Conservation (phyloP, 148 eudicot genomes). For the Fagopyrum homotropicum region DNA sequence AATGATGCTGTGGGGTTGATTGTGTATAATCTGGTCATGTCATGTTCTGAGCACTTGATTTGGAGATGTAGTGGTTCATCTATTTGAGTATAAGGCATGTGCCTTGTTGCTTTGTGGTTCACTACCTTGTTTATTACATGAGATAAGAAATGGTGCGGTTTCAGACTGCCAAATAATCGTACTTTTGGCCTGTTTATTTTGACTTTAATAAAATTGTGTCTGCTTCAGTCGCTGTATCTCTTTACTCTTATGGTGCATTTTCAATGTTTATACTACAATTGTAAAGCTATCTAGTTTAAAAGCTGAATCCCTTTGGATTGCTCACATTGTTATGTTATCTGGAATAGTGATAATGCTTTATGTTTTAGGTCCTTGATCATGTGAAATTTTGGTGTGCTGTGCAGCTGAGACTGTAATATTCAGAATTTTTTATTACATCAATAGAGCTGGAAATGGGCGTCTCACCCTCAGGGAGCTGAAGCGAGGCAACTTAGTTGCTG, state of each 20-base stretch:
- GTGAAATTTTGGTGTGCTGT: slow-evolving; percentile 18
- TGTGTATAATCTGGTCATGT: no score
- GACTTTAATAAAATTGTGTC: background rate
- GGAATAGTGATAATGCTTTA: background rate
- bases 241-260: background rate
- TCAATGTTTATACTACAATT: background rate
- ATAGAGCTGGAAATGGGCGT: slow-evolving; percentile 87
- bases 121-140: background rate
- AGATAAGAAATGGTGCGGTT: background rate
- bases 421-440: slow-evolving; percentile 93
- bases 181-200: background rate
- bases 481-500: slow-evolving; percentile 78
- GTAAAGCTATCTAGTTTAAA: background rate
- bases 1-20: background rate
- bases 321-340: background rate
- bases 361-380: slow-evolving; percentile 6
- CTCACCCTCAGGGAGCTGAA: slow-evolving; percentile 91
- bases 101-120: background rate
- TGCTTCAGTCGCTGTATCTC: background rate
- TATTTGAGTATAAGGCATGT: background rate
- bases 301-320: background rate
- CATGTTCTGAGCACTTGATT: background rate
- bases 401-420: slow-evolving; percentile 98
- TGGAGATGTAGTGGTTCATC: background rate
- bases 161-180: background rate